Evolutionary conservation across 805 yeast species (phyloP).

Genomic region (Teunomyces gatunensis): DNA sequence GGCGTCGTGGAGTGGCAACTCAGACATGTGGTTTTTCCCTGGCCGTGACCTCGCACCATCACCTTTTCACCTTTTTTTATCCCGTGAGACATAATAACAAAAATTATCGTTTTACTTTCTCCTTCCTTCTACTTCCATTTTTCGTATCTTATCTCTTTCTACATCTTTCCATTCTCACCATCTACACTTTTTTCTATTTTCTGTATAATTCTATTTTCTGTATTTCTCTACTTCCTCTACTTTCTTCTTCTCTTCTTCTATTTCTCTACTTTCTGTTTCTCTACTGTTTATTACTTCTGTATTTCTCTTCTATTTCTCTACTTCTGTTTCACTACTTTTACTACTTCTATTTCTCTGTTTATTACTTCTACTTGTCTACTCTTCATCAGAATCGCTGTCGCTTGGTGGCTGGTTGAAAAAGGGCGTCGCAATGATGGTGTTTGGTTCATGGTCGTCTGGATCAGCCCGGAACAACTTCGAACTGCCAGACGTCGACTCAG

Average conservation of each 20-base stretch:
- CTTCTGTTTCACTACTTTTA: not conserved
- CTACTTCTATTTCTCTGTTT: not conserved
- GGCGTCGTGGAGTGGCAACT: conserved; percentile 52
- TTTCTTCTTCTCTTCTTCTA: too few relatives aligned
- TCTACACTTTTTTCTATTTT: too few relatives aligned
- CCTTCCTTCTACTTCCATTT: not conserved
- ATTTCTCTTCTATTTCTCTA: not conserved
- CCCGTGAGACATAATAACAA: too few relatives aligned
- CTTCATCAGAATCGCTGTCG: conserved; percentile 24
- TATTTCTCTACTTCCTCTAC: too few relatives aligned
- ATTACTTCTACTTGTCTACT: not conserved
- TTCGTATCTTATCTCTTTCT: too few relatives aligned
- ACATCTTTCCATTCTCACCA: too few relatives aligned
- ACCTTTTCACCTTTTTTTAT: not conserved
- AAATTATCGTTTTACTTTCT: too few relatives aligned
- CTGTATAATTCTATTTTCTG: too few relatives aligned
- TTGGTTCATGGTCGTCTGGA: not conserved
- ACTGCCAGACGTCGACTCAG: not conserved
- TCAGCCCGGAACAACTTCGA: not conserved
- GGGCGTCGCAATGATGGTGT: conserved; percentile 35
- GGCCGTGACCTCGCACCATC: not conserved
- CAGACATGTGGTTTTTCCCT: not conserved
- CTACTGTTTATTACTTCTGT: too few relatives aligned
- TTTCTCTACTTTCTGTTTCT: too few relatives aligned
- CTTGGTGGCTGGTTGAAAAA: conserved; percentile 39